Evolutionary conservation across 2,329 filamentous ascomycete genomes (phyloP).

Genomic region (Botrytis hyacinthi): DNA sequence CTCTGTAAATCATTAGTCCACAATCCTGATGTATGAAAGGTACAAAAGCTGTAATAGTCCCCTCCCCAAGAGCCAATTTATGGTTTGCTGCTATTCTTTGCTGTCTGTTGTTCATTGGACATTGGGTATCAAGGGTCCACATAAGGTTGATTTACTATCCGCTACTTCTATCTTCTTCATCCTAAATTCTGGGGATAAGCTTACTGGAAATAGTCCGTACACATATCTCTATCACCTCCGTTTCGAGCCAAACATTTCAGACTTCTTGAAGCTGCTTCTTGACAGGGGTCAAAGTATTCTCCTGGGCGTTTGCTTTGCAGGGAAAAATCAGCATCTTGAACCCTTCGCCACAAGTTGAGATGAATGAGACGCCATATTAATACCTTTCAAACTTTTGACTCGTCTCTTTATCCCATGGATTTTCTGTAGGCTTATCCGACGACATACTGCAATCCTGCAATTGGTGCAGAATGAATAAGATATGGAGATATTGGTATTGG

Average conservation of each 20-base stretch:
- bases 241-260: slow-evolving; percentile 88
- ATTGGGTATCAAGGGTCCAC: slow-evolving; percentile 10
- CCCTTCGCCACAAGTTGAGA: slow-evolving; percentile 16
- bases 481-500: slow-evolving; percentile 6
- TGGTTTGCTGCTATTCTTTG: not conserved
- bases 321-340: not conserved
- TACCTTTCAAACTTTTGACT: slow-evolving; percentile 66
- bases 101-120: not conserved
- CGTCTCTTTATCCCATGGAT: slow-evolving; percentile 57
- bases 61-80: not conserved
- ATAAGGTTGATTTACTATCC: not conserved
- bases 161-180: not conserved
- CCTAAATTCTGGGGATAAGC: slow-evolving; percentile 37
- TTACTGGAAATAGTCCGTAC: slow-evolving; percentile 92
- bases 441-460: slow-evolving; percentile 27
- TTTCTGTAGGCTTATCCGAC: slow-evolving; percentile 35
- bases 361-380: slow-evolving; percentile 22
- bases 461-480: not conserved
- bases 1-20: slow-evolving; percentile 51
- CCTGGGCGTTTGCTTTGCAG: slow-evolving; percentile 73
- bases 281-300: slow-evolving; percentile 93
- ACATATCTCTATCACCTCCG: slow-evolving; percentile 83
- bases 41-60: not conserved
- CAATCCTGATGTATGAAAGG: not conserved
- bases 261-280: slow-evolving; percentile 83